Evolutionary conservation across 495 filamentous ascomycete genomes (phyloP).

Genomic region (Aspergillus sclerotioniger): DNA sequence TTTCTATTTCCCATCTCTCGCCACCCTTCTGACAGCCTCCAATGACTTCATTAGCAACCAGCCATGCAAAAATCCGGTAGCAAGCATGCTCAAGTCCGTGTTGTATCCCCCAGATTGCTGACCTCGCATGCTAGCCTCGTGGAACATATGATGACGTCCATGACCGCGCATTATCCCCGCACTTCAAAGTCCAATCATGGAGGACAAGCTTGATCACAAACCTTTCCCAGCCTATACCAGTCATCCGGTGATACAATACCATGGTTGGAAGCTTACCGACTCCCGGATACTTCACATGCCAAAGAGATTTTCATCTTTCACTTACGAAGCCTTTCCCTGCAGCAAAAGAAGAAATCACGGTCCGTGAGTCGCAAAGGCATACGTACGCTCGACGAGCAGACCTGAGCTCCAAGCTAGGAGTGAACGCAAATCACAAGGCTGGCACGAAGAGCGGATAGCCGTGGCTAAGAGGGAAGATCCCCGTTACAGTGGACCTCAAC

Average conservation of each 20-base stretch:
- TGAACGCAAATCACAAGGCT: background rate
- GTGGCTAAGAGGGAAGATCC: background rate
- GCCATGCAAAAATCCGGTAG: background rate
- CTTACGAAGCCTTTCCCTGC: background rate
- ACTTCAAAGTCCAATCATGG: background rate
- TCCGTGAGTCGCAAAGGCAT: background rate
- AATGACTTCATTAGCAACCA: background rate
- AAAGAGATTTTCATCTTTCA: background rate
- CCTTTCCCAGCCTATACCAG: background rate
- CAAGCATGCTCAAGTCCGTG: background rate
- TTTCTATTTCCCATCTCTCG: too few relatives aligned
- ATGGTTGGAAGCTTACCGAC: background rate
- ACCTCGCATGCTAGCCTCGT: background rate
- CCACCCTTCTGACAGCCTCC: background rate
- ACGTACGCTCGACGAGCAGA: background rate
- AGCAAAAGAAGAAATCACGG: too few relatives aligned
- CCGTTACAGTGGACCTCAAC: background rate
- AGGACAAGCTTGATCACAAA: background rate
- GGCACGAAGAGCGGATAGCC: background rate
- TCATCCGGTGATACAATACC: background rate
- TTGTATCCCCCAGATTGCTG: background rate
- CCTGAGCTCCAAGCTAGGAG: background rate
- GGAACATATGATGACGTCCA: background rate
- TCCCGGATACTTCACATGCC: background rate
- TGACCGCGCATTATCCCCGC: background rate